Base-by-base conservation (phyloP, 1,284 basidiomycete species). In the Pascua sp. region DNA sequence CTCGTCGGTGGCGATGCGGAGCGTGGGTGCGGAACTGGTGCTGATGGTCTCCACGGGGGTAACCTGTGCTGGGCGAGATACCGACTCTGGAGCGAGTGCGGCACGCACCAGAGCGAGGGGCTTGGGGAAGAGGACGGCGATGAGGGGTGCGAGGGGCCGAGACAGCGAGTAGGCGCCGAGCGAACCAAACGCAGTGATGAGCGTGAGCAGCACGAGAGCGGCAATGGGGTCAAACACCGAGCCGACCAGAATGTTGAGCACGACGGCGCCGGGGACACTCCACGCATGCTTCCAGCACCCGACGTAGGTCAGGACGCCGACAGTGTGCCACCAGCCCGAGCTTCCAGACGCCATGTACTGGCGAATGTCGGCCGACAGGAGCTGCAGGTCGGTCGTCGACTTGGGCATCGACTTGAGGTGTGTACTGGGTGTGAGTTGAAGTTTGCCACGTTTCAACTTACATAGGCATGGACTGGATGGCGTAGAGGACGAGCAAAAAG, bases 241-340 rank as follows among this genome's bases (percentile, higher is more conserved):
- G 42, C 91, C 91, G 11, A 88, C 87, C n/a, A 93, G 81, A 41
- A 93, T 90, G 73, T 94, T 94, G 89, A 91, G 86, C 55, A 94
- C 82, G 53, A 93, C 90, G 60, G 89, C 91, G 7, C 91, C 91
- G 5, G 91, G 91, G 50, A 95, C 84, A 59, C 90, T 92, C 91
- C 91, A 95, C 8, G 91, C 90, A 73, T 95, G 91, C 77, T 92
- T 94, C 90, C 90, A 95, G 40, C 90, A 80, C 3, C 89, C 89
- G 17, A 88, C 85, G n/a, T 91, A 81, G 41, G 87, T 85, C 67
- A 95, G 82, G 42, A 91, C 90, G n/a, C 81, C 84, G 47, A 93
- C 73, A 47, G 75, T 77, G 61, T 79, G 77, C 66, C 72, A 74
- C 69, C 71, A 77, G 1, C 77, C 77, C 2, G 56, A 40, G 39